These are phyloP conservation scores for Colletotrichum magnum DNA, from an alignment of 2,329 filamentous ascomycete species.

Conservation along the genomic window DNA sequence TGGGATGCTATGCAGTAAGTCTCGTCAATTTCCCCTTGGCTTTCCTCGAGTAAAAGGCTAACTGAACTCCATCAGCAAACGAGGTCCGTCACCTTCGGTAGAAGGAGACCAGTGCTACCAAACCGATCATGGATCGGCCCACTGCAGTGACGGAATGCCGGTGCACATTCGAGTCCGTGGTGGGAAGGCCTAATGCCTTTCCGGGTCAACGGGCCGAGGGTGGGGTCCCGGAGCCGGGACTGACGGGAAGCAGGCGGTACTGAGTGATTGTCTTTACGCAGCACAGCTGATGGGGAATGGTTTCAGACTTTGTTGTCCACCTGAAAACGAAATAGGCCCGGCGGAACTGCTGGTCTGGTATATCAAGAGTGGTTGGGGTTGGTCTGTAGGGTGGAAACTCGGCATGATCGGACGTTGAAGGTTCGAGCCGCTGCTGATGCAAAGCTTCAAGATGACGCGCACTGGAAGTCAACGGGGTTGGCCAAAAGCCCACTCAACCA, in stretches of 20 bases:
- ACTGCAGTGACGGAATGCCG: slow-evolving; percentile 55
- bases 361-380: neutral
- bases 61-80: slow-evolving; percentile 41
- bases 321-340: neutral
- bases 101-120: slow-evolving; percentile 50
- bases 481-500: too few species aligned
- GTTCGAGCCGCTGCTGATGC: neutral
- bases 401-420: neutral
- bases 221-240: neutral
- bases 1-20: slow-evolving; percentile 49
- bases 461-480: too few species aligned
- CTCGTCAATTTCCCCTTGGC: neutral
- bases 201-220: neutral
- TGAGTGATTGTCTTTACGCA: too few species aligned
- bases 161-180: slow-evolving; percentile 48
- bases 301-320: too few species aligned
- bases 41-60: too few species aligned
- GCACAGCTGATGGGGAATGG: too few species aligned
- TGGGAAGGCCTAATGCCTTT: neutral
- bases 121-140: slow-evolving; percentile 47
- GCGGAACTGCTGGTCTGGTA: neutral
- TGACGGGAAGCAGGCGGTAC: neutral
- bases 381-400: neutral
- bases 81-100: slow-evolving; percentile 44
- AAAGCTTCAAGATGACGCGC: too few species aligned